Evolutionary conservation across 768 basidiomycete species (phyloP), one percentile per base, ranked within the genome.

Genomic region (Leccinum barrowsii): DNA sequence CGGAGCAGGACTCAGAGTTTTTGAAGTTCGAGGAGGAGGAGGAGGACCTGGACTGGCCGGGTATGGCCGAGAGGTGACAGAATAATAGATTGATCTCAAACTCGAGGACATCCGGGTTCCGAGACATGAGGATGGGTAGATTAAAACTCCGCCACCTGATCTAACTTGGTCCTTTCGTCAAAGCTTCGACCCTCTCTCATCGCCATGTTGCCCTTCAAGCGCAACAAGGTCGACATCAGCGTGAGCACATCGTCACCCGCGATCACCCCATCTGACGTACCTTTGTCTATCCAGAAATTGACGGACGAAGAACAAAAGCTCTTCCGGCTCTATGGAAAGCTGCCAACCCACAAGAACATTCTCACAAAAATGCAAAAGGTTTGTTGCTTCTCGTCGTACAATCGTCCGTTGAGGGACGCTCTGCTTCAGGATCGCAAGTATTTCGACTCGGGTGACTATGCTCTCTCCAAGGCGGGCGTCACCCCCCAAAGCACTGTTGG

Each of bases 381-480:
- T 48, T 52, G 80, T 69, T 32, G 2, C 44, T 32, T 17, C 48
- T 21, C 26, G 11, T 19, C 46, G 54, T 35, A 42, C 34, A 21
- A 40, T 26, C 40, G 61, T 55, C 57, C 54, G 37, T 26, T 56
- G 49, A 60, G 61, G 46, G 56, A 42, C 40, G 30, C 15, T 55
- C 57, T 62, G n/a, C 49, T 22, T 37, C 65, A 98, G 95, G 96
- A 99, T 70, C 91, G 97, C 68, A 98, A 98, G 76, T 99, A 94
- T 78, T 99, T 99, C 74, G 97, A 98, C 76, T 98, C 96, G 56
- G 97, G 97, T 58, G 97, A 99, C 74, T 98, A 98, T 70, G 95
- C 95, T 30, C 80, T 99, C 64, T 94, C 93, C 52, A 98, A 98
- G 74, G 97, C 97, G 3, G 90, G 97, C 26, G 87, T 89, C 50